A percentile compares a stretch with the other conserved stretches of the same genome.
phyloP scores from a whole-genome alignment of 2,329 filamentous ascomycete genomes.

The Zymoseptoria tritici region DNA sequence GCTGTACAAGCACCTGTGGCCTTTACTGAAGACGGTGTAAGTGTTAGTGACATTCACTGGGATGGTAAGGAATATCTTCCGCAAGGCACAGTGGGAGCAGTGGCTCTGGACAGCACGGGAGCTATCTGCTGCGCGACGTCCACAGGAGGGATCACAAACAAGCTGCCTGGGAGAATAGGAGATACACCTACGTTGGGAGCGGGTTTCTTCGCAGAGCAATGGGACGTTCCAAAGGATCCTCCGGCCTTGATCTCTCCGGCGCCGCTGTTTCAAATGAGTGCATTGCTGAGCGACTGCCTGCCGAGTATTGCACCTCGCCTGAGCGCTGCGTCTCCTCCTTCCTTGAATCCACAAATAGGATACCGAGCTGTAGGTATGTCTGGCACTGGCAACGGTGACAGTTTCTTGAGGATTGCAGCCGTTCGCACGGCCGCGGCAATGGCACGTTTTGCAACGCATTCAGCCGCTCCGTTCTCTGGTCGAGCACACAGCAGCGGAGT shows the following conservation, averaged over 20 bases:
- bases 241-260: not conserved
- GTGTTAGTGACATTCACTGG: conserved; percentile 35
- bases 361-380: conserved; percentile 26
- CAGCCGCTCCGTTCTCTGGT: not conserved
- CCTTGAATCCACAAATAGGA: conserved; percentile 3
- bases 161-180: conserved; percentile 74
- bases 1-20: not conserved
- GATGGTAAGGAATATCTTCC: conserved; percentile 60
- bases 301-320: conserved; percentile 17
- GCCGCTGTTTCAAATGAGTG: conserved; percentile 2
- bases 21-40: not conserved
- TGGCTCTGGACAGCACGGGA: conserved; percentile 70
- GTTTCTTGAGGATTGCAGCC: conserved; percentile 67
- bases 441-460: conserved; percentile 51
- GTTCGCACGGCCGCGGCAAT: conserved; percentile 66
- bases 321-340: not conserved
- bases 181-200: conserved; percentile 79
- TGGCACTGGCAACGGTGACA: conserved; percentile 69
- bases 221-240: conserved; percentile 36
- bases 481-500: not conserved
- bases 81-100: conserved; percentile 77
- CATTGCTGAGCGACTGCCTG: conserved; percentile 17
- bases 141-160: conserved; percentile 79
- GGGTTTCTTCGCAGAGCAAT: conserved; percentile 86
- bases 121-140: conserved; percentile 61